Conservation (phyloP, 257 asterid species). For the Hygrophila difformis region DNA sequence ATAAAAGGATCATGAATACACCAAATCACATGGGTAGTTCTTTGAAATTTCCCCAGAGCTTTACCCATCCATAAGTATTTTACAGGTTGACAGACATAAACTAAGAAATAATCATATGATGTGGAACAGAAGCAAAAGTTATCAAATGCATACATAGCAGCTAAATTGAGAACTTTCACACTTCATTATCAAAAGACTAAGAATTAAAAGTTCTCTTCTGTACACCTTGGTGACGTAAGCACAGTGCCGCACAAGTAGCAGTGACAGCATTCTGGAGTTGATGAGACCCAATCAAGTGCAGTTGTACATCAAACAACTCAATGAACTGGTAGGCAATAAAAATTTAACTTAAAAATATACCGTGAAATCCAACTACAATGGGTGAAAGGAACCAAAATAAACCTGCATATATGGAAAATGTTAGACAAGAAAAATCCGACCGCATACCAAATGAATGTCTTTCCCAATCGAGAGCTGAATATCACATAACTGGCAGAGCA, state of each 20-base stretch:
- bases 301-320: too few species aligned
- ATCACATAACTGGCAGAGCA: slow-evolving; percentile 73
- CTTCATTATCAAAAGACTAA: slow-evolving; percentile 7
- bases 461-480: slow-evolving; percentile 45
- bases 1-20: too few species aligned
- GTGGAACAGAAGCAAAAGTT: too few species aligned
- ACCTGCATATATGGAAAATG: slow-evolving; percentile 4
- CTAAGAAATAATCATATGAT: slow-evolving; percentile 6
- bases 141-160: too few species aligned
- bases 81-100: too few species aligned
- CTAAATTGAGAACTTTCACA: background rate
- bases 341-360: slow-evolving; percentile 8
- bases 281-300: too few species aligned
- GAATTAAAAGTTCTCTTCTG: slow-evolving; percentile 11
- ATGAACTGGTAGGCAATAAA: slow-evolving; percentile 34
- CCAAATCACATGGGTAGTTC: too few species aligned
- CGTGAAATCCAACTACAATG: background rate
- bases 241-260: slow-evolving; percentile 82
- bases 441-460: too few species aligned
- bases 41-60: too few species aligned
- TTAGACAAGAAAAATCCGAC: too few species aligned
- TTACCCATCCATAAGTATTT: slow-evolving; percentile 9
- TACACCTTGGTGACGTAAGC: slow-evolving; percentile 77
- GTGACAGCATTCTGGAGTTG: slow-evolving; percentile 90
- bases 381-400: background rate